Conservation (phyloP, 169 alveolate species). For the Eimeria praecox region DNA sequence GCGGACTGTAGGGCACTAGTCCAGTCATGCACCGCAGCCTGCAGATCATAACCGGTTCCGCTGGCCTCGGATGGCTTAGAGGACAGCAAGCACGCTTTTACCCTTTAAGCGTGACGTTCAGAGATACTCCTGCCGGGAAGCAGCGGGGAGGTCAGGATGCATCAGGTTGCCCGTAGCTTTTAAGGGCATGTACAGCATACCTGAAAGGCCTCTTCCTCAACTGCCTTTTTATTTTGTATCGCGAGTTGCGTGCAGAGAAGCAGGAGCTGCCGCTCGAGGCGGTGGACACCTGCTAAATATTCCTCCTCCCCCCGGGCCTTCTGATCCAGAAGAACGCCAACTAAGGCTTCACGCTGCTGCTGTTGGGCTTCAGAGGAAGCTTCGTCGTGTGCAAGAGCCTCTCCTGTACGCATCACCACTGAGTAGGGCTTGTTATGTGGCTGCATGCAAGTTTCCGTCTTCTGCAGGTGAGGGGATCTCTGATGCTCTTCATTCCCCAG, state of each 20-base stretch:
- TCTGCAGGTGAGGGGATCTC: neutral
- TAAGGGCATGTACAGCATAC: neutral
- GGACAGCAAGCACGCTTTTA: neutral
- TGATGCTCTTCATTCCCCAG: neutral
- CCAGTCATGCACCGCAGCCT: slow-evolving; percentile 67
- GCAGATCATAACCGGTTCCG: neutral
- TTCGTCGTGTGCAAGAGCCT: slow-evolving; percentile 14
- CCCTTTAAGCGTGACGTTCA: neutral
- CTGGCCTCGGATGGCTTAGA: neutral
- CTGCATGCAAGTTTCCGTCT: neutral
- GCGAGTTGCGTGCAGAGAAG: slow-evolving; percentile 57
- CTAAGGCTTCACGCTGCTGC: slow-evolving; percentile 51
- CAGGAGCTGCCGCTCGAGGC: slow-evolving; percentile 61
- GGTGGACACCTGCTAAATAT: slow-evolving; percentile 58
- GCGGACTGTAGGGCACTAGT: slow-evolving; percentile 52
- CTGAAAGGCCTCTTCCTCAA: slow-evolving; percentile 52
- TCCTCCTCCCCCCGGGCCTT: slow-evolving; percentile 62
- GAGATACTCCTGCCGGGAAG: neutral
- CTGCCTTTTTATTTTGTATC: slow-evolving; percentile 47
- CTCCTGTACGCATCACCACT: slow-evolving; percentile 32
- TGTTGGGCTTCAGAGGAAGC: slow-evolving; percentile 45
- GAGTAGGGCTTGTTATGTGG: neutral
- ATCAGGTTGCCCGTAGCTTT: neutral
- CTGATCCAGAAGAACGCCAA: slow-evolving; percentile 54
- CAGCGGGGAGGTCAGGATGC: neutral